A percentile compares a stretch with the other conserved stretches of the same genome.
Evolutionary conservation across 1,284 basidiomycete genomes (phyloP).

Genomic region (Tremellales sp.): DNA sequence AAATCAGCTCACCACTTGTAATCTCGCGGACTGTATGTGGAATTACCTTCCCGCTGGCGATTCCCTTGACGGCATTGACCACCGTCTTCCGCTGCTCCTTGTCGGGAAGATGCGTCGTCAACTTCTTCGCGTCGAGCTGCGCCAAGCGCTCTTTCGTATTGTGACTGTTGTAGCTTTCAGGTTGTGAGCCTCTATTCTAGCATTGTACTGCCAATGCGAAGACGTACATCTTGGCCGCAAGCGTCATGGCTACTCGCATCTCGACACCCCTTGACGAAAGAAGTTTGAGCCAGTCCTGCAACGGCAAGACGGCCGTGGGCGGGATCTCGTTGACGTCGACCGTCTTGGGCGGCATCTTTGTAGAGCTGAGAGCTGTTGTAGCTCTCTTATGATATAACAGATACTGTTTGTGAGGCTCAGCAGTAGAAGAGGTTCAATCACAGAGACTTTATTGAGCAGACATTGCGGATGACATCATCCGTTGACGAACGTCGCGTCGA

Average conservation of each 20-base stretch:
- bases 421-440: too few relatives aligned
- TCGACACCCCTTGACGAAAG: slow-evolving; percentile 62
- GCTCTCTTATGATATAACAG: too few relatives aligned
- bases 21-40: not conserved
- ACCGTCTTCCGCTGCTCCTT: slow-evolving; percentile 66
- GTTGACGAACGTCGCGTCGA: too few relatives aligned
- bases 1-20: not conserved
- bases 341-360: slow-evolving; percentile 21
- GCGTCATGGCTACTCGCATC: slow-evolving; percentile 67
- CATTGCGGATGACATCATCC: too few relatives aligned
- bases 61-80: slow-evolving; percentile 58
- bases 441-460: too few relatives aligned
- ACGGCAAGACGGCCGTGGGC: slow-evolving; percentile 50
- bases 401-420: too few relatives aligned
- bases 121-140: slow-evolving; percentile 58
- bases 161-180: slow-evolving; percentile 74
- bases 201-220: not conserved
- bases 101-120: slow-evolving; percentile 59
- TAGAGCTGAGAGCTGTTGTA: too few relatives aligned
- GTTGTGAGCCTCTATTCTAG: slow-evolving; percentile 10
- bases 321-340: slow-evolving; percentile 2
- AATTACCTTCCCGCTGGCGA: slow-evolving; percentile 31
- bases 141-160: slow-evolving; percentile 61
- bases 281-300: slow-evolving; percentile 70
- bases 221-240: slow-evolving; percentile 71